These are phyloP conservation scores for Carallia pectinifolia DNA, from an alignment of 345 rosid species.

Conservation along the genomic window DNA sequence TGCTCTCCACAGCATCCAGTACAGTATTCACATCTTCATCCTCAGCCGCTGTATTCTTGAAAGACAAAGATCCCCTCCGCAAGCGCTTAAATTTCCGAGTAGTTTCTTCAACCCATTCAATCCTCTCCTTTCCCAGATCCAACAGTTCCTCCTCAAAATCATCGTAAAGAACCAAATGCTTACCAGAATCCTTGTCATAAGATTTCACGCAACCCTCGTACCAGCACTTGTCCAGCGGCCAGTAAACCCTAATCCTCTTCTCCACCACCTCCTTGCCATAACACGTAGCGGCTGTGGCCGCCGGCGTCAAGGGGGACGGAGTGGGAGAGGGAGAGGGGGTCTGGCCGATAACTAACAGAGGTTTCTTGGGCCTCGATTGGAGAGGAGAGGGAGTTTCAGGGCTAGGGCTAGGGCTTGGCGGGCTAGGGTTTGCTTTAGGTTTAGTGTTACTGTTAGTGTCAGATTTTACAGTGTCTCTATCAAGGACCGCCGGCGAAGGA, in stretches of 20 bases:
- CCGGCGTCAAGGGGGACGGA: constrained; percentile 23
- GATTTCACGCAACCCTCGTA: constrained; percentile 68
- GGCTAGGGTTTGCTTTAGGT: constrained; percentile 35
- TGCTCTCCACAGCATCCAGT: constrained; percentile 26
- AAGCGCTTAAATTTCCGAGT: constrained; percentile 54
- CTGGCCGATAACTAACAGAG: constrained; percentile 65
- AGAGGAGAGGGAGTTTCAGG: constrained; percentile 79
- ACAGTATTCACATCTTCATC: constrained; percentile 39
- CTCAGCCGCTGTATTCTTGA: constrained; percentile 50
- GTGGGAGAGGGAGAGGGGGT: constrained; percentile 27
- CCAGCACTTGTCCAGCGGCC: constrained; percentile 94
- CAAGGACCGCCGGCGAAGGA: constrained; percentile 39
- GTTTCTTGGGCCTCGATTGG: constrained; percentile 52
- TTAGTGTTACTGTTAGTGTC: constrained; percentile 26
- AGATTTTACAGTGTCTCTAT: constrained; percentile 14
- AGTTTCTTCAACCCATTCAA: constrained; percentile 65
- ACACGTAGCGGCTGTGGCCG: constrained; percentile 16
- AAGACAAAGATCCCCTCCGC: constrained; percentile 48
- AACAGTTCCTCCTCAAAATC: constrained; percentile 83
- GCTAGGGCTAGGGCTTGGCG: constrained; percentile 32
- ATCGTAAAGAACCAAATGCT: constrained; percentile 74
- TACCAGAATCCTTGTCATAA: constrained; percentile 46
- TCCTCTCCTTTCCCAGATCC: constrained; percentile 81
- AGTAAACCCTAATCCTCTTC: constrained; percentile 70
- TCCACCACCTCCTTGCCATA: constrained; percentile 62